Conservation (phyloP, 495 filamentous ascomycete species). For the Emericellopsis terricola region DNA sequence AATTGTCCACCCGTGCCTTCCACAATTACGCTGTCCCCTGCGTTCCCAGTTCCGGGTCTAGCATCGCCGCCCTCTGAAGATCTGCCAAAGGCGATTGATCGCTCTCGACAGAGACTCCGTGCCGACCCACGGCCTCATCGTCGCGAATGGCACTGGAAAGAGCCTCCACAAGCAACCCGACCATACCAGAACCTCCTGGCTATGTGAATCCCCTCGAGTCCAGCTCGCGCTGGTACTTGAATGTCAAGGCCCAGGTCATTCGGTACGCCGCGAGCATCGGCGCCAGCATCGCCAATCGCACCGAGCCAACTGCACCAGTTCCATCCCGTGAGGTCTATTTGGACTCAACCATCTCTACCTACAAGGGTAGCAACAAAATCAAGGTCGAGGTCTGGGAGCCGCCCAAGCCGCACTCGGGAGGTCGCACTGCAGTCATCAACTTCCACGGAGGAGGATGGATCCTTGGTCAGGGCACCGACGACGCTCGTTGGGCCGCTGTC, state of each 20-base stretch:
- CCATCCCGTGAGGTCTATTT: slow-evolving; percentile 7
- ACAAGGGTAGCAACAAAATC: slow-evolving; percentile 5
- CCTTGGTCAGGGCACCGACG: slow-evolving; percentile 50
- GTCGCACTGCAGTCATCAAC: slow-evolving; percentile 36
- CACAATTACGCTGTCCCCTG: too few species aligned
- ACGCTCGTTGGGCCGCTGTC: slow-evolving; percentile 46
- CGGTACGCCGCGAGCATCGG: slow-evolving; percentile 6
- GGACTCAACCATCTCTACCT: slow-evolving; percentile 6
- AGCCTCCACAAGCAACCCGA: slow-evolving; percentile 13
- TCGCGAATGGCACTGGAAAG: too few species aligned
- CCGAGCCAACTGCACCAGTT: slow-evolving; percentile 1
- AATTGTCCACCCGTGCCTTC: too few species aligned
- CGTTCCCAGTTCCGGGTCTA: too few species aligned
- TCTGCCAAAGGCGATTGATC: too few species aligned
- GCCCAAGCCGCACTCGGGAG: not conserved
- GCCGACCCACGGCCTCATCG: too few species aligned
- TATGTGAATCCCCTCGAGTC: slow-evolving; percentile 9
- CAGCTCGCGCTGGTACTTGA: slow-evolving; percentile 9
- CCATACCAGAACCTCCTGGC: slow-evolving; percentile 6
- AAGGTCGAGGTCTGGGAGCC: slow-evolving; percentile 8
- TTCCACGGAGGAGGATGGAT: slow-evolving; percentile 72
- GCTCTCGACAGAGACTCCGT: too few species aligned
- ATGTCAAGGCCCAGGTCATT: slow-evolving; percentile 5
- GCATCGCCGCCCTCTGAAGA: too few species aligned
- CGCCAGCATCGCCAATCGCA: slow-evolving; percentile 6